Evolutionary conservation across 257 asterid genomes (phyloP), one percentile per base, ranked within the genome.

Genomic region (Ajuga chamaepitys): DNA sequence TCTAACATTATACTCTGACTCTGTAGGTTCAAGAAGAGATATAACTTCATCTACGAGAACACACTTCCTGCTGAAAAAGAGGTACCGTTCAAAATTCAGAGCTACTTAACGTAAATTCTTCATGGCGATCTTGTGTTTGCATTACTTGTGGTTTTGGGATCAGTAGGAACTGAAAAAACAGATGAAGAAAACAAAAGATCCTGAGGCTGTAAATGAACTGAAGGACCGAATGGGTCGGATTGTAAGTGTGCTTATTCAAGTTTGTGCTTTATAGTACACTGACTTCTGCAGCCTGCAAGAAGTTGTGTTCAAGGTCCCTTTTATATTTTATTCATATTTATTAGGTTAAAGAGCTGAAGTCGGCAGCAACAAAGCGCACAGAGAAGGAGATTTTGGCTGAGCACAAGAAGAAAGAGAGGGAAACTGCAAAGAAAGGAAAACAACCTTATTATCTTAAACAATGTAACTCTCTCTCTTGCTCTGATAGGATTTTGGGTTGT

Each of bases 391-490:
- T 94, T 58, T 66, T 90, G 73, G 74, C 87, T 12, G 87, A 79
- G 78, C 99, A 90, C 82, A 94, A 85, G 95, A 86, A 82, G 86
- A 94, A 88, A 82, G 95, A 90, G 83, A 85, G 95, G 82, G 95
- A 79, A 77, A 95, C 99, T 44, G 96, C 95, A 62, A 85, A 85
- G 87, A 81, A 83, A 75, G 99, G 99, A 79, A 94, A 94, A 78
- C 78, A 66, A 32, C 99, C 99, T 50, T 94, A 78, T 63, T 88
- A 88, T 70, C 84, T 90, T 56, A 94, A 80, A 77, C 75, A 88
- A 77, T 90, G 96, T 91, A 78, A 60, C 4, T 6, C 14, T 61
- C 64, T 42, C 58, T 25, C 71, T 62, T 35, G 38, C 26, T 38
- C 38, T 55, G 62, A 12, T 11, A 34, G 34, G 13, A 30, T 18